Conservation (phyloP, 768 basidiomycete genomes). For the Psilocybe sp. region DNA sequence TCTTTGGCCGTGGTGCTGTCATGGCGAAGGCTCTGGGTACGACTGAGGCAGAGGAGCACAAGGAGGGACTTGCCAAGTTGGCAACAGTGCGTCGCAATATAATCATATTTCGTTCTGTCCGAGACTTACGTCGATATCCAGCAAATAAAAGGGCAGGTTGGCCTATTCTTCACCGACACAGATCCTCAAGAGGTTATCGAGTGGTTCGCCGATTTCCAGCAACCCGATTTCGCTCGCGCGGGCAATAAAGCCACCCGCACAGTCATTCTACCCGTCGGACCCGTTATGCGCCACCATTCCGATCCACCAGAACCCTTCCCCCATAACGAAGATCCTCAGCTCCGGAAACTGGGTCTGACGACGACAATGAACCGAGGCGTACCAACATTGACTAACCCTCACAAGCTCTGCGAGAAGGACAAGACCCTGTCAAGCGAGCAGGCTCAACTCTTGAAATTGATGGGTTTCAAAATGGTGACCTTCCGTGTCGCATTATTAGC, state of each 20-base stretch:
- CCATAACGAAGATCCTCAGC: slow-evolving; percentile 95
- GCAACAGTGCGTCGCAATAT: slow-evolving; percentile 53
- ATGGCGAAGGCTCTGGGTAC: slow-evolving; percentile 96
- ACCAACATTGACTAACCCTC: slow-evolving; percentile 76
- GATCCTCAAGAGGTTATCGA: slow-evolving; percentile 88
- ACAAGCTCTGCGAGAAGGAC: slow-evolving; percentile 82
- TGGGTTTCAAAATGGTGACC: slow-evolving; percentile 85
- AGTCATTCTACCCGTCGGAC: slow-evolving; percentile 76
- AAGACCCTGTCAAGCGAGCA: slow-evolving; percentile 81
- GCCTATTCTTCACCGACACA: slow-evolving; percentile 88
- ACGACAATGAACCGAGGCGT: slow-evolving; percentile 87
- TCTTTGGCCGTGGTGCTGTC: slow-evolving; percentile 82
- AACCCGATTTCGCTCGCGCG: slow-evolving; percentile 87
- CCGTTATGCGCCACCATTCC: slow-evolving; percentile 77
- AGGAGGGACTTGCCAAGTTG: slow-evolving; percentile 72
- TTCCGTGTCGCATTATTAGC: slow-evolving; percentile 73
- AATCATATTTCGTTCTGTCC: slow-evolving; percentile 3
- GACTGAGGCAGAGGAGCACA: slow-evolving; percentile 84
- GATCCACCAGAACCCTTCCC: slow-evolving; percentile 89
- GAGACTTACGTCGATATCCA: slow-evolving; percentile 26
- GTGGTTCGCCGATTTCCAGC: slow-evolving; percentile 91
- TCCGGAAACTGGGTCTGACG: slow-evolving; percentile 85
- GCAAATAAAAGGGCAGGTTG: slow-evolving; percentile 95
- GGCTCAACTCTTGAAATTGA: slow-evolving; percentile 88
- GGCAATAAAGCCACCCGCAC: slow-evolving; percentile 78